Evolutionary conservation across 306 rosid genomes (phyloP), one percentile per base, ranked within the genome.

Genomic region (Bauhinia variegata): DNA sequence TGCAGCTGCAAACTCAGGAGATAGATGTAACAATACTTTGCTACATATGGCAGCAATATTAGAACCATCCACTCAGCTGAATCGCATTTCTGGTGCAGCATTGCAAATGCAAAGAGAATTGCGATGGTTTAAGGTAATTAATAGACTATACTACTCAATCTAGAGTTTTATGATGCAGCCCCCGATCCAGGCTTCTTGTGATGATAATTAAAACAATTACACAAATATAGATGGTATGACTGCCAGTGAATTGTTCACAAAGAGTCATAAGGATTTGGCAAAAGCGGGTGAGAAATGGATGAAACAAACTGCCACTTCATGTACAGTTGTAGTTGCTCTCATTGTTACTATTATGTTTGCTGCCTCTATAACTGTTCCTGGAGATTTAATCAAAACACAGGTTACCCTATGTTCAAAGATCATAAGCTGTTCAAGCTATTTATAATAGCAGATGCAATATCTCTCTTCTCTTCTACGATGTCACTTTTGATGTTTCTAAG

Each of bases 51-150:
- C 72, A 1, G 80, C 56, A 1, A 33, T 11, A 14, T 7, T 60
- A 0, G 44, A 61, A 7, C 67, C 67, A 1, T 4, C 5, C 4
- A 4, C 16, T 1, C 8, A 48, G 12, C 44, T 63, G 18, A 16
- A 41, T 6, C 4, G 56, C 18, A 65, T 71, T 6, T 6, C 62
- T 1, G 77, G 81, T 31, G 65, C 73, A 3, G 67, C 68, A 2
- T 13, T 76, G 8, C 75, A 68, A 33, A 75, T 67, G 64, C 64
- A 68, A 55, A 55, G 56, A 56, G 73, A 68, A 55, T 8, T 37
- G 9, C 75, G 36, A 3, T 59, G 67, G 75, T 70, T 58, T 23
- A n/a, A n/a, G n/a, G n/a, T n/a, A n/a, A n/a, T n/a, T n/a, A n/a
- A n/a, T n/a, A n/a, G n/a, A n/a, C n/a, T n/a, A n/a, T n/a, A n/a